Evolutionary conservation across 2,329 filamentous ascomycete species (phyloP).

Genomic region (Ceratocystis cubensis): DNA sequence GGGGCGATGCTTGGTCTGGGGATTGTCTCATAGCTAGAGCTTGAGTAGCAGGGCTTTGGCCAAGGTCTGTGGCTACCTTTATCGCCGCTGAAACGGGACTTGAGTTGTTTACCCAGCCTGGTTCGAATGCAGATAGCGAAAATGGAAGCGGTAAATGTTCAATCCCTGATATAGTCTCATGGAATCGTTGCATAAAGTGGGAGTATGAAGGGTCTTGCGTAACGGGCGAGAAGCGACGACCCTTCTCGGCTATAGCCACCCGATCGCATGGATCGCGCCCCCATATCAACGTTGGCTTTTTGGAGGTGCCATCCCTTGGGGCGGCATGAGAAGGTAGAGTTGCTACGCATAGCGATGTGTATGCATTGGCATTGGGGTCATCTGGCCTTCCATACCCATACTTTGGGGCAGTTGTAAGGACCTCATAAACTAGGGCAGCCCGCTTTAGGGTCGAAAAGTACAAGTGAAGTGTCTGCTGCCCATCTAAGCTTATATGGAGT

Average conservation of each 20-base stretch:
- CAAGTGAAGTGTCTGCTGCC: constrained; percentile 1
- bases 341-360: not conserved
- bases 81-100: not conserved
- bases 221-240: not conserved
- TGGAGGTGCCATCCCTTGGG: not conserved
- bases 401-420: constrained; percentile 1
- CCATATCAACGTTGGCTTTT: not conserved
- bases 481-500: constrained; percentile 9
- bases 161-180: not conserved
- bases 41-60: not conserved
- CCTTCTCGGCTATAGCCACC: not conserved
- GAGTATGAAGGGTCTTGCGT: not conserved
- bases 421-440: constrained; percentile 2
- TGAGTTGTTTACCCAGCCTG: not conserved
- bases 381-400: constrained; percentile 1
- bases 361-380: not conserved
- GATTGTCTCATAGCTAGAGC: not conserved
- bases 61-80: not conserved
- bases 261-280: constrained; percentile 14
- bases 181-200: constrained; percentile 11
- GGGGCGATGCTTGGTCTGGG: not conserved
- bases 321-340: not conserved
- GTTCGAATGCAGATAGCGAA: not conserved
- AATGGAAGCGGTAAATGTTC: not conserved
- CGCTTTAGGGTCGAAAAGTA: constrained; percentile 4